phyloP scores from a whole-genome alignment of 768 basidiomycete genomes.

The Coprinopsis cinerea region DNA sequence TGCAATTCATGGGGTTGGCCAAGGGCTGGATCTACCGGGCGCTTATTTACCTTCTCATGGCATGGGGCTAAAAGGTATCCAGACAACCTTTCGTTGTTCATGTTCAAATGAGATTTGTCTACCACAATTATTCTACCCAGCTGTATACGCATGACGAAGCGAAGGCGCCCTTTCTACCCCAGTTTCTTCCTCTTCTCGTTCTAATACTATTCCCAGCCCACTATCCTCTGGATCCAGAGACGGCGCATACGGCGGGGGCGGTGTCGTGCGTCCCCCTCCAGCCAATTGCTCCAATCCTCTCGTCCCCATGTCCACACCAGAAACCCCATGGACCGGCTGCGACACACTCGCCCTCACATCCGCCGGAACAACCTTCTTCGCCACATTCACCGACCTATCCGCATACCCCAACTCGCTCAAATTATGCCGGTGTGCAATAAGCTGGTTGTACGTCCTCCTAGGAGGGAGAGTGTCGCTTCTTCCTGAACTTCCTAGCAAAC shows the following conservation, averaged over 20 bases:
- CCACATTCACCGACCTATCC: background rate
- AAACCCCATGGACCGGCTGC: no score
- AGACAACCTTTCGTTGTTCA: background rate
- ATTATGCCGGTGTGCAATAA: slow-evolving; percentile 1
- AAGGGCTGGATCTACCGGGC: no score
- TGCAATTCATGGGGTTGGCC: no score
- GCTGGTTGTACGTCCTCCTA: background rate
- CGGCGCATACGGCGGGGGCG: background rate
- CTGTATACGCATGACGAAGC: background rate
- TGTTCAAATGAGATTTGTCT: background rate
- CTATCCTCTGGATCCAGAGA: background rate
- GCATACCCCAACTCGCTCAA: slow-evolving; percentile 1
- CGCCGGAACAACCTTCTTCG: no score
- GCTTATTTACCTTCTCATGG: background rate
- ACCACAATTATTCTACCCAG: background rate
- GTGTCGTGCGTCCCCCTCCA: no score
- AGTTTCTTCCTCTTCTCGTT: background rate
- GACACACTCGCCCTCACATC: no score
- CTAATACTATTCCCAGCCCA: background rate
- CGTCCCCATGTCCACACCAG: no score
- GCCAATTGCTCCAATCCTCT: no score
- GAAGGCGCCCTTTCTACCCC: background rate
- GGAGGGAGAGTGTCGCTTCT: no score
- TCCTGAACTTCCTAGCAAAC: no score
- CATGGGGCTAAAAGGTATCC: background rate